These are phyloP conservation scores for Pleoardoris graminearum DNA, from an alignment of 2,329 filamentous ascomycete genomes.

Conservation along the genomic window DNA sequence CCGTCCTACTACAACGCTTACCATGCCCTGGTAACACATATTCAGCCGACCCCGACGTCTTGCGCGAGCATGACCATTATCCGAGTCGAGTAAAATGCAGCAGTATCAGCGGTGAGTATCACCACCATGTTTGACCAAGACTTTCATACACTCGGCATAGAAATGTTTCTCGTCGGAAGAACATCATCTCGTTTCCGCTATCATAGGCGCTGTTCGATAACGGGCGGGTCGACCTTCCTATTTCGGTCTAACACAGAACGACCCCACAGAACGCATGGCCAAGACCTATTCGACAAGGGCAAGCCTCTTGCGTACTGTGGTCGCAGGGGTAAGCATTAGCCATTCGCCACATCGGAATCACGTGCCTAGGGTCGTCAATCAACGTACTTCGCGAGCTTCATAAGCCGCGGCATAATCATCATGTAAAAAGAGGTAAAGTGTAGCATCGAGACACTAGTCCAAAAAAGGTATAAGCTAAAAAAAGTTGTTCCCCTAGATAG, in stretches of 20 bases:
- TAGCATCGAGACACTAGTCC: too few species aligned
- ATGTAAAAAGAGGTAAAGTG: too few species aligned
- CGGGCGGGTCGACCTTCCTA: slow-evolving; percentile 14
- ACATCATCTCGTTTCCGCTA: slow-evolving; percentile 2
- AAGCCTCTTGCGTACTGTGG: slow-evolving; percentile 12
- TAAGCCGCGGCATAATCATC: too few species aligned
- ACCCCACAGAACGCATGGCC: too few species aligned
- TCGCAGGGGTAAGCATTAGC: not conserved
- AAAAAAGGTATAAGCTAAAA: too few species aligned
- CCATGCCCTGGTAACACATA: slow-evolving; percentile 11
- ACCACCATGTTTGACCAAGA: not conserved
- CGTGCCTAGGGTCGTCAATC: too few species aligned
- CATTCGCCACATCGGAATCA: too few species aligned
- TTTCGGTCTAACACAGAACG: slow-evolving; percentile 13
- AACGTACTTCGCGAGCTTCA: too few species aligned
- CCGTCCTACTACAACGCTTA: slow-evolving; percentile 17
- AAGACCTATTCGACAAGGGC: slow-evolving; percentile 9
- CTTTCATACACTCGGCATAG: too few species aligned
- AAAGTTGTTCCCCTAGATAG: too few species aligned
- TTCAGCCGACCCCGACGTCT: slow-evolving; percentile 6
- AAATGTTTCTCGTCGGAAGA: too few species aligned
- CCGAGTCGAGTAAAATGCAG: slow-evolving; percentile 5
- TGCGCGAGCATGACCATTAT: slow-evolving; percentile 7
- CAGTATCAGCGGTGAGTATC: slow-evolving; percentile 9
- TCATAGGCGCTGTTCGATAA: slow-evolving; percentile 3